A percentile compares a stretch with the other conserved stretches of the same genome.
Evolutionary conservation across 2,329 filamentous ascomycete genomes (phyloP).

Genomic region (Diaporthe nobilis): DNA sequence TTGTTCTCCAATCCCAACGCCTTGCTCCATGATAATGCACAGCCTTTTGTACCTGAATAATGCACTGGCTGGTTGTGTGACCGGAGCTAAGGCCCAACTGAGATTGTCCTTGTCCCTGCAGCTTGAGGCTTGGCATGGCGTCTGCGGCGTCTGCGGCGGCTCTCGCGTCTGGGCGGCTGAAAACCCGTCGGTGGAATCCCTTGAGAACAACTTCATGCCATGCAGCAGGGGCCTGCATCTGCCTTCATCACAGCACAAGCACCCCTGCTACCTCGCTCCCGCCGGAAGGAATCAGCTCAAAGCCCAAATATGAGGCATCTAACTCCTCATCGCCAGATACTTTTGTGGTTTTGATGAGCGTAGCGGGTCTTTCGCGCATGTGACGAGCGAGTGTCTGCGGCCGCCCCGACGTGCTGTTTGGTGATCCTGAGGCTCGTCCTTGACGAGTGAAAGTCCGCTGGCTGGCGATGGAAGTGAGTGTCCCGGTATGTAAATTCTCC

Average conservation of each 20-base stretch:
- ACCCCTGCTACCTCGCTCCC: slow-evolving; percentile 32
- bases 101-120: background rate
- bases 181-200: slow-evolving; percentile 7
- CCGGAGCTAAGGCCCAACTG: background rate
- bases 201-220: slow-evolving; percentile 35
- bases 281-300: background rate
- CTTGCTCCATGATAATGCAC: too few relatives aligned
- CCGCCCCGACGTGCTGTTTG: slow-evolving; percentile 1
- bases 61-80: background rate
- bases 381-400: slow-evolving; percentile 25
- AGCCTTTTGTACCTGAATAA: background rate
- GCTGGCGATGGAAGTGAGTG: slow-evolving; percentile 11
- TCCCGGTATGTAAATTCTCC: slow-evolving; percentile 3
- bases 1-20: background rate
- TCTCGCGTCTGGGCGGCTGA: slow-evolving; percentile 15
- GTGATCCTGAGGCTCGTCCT: slow-evolving; percentile 5
- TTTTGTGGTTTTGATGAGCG: background rate
- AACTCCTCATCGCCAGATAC: slow-evolving; percentile 7
- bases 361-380: slow-evolving; percentile 3
- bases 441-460: background rate
- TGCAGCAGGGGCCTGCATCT: slow-evolving; percentile 20
- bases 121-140: background rate
- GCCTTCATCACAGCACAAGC: slow-evolving; percentile 28
- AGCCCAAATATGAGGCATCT: slow-evolving; percentile 34
- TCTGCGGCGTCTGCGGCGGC: background rate